Evolutionary conservation across 495 filamentous ascomycete genomes (phyloP), one percentile per base, ranked within the genome.

Genomic region (Copromyces sp.): DNA sequence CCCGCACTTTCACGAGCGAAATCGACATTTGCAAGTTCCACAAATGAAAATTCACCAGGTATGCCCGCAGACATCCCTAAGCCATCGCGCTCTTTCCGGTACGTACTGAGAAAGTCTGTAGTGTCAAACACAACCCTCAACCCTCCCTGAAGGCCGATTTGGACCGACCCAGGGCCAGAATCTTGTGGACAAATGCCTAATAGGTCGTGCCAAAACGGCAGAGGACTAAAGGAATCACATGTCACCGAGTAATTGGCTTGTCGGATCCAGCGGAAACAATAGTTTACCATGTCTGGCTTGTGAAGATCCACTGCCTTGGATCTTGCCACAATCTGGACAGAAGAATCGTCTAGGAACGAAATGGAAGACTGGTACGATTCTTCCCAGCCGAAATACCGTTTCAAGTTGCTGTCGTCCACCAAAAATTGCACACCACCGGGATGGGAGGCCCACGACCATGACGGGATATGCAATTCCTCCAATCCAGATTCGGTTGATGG

Each of bases 111-210:
- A 53, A 53, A 29, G 9, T 29, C 20, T 53, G 0, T 6, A 2
- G 0, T 53, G 9, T 53, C 45, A 24, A 53, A 12, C 9, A 53
- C 9, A 0, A 12, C 3, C 9, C 0, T 2, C 11, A 53, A 11
- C 0, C 5, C 3, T 0, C 4, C 3, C 1, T 0, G 45, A 24
- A 12, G 0, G 1, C 17, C 20, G 2, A 53, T 12, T 11, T 53
- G 45, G 9, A 12, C n/a, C 45, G 9, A 53, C 3, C 6, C 2
- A 44, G 0, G 42, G 42, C 17, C 42, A 3, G 17, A 1, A 0
- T 44, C 42, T n/a, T n/a, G 0, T 3, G 41, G 41, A 2, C 6
- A 8, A 44, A 44, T 42, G 3, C 4, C 4, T 2, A 37, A 37
- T 37, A 37, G 2, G 35, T 37, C 35, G n/a, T n/a, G n/a, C n/a